Evolutionary conservation across 139 green algal genomes (phyloP), one percentile per base, ranked within the genome.

Genomic region (Asterochloris sp.): DNA sequence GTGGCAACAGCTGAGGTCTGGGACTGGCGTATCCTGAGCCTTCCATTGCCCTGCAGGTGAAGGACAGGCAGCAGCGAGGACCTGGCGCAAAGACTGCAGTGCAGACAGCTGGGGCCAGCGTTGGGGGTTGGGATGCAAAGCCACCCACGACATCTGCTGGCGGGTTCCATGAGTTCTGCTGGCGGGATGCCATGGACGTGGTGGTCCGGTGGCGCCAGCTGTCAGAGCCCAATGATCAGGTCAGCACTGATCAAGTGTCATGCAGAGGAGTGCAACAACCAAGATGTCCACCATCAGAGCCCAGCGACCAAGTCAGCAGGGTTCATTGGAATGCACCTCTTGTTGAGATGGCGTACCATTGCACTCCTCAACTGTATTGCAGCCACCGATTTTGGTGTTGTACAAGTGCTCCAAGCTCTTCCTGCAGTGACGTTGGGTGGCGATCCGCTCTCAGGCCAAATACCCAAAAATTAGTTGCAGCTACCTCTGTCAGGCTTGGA

Each of bases 141-240:
- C 38, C 38, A 54, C 6, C 38, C 38, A 54, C 6, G 38, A 54
- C 38, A 54, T 54, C 38, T 54, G 38, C 38, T 54, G 47, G 66
- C 24, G 76, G 47, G 11, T 26, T 62, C 26, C 92, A 97, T 82
- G 29, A 83, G 29, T 95, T 97, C 81, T 90, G 91, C 21, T 98
- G 95, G 95, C 87, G 95, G 0, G 94, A 98, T 63, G 94, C 91
- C 0, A 96, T 97, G 90, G 94, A 98, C 88, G 91, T 97, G 23
- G 83, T 97, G 54, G 95, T 98, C 61, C 94, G 94, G 83, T 98
- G 95, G 95, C 88, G 95, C n/a, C 95, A 98, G 94, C 86, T 98
- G 71, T 87, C 90, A 21, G 95, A 98, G 85, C 95, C 95, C 12
- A 96, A 94, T 63, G 95, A 98, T 85, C 94, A 97, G 84, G 94